phyloP scores from a whole-genome alignment of 2,329 filamentous ascomycete genomes.

The Beauveria brongniartii region DNA sequence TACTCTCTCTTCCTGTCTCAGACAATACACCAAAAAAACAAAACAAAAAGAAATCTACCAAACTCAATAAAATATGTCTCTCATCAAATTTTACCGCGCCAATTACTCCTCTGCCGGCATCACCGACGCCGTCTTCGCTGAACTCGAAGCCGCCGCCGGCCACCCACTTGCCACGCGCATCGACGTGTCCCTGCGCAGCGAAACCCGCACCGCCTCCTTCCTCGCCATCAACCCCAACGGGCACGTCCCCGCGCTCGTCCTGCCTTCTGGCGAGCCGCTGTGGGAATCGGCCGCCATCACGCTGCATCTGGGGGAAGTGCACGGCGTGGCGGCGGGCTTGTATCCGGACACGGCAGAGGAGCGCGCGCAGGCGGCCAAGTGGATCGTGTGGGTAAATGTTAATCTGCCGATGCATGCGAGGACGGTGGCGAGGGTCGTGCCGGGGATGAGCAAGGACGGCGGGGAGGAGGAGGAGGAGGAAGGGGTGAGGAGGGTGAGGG shows the following conservation, averaged over 20 bases:
- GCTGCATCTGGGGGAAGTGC: constrained; percentile 8
- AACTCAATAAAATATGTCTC: neutral
- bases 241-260: constrained; percentile 11
- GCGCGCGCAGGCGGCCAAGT: constrained; percentile 12
- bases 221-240: constrained; percentile 13
- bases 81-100: constrained; percentile 12
- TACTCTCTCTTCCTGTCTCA: neutral
- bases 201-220: neutral
- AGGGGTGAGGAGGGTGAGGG: neutral
- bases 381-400: constrained; percentile 9
- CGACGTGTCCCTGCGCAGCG: neutral
- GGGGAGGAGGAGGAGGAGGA: neutral
- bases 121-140: constrained; percentile 10
- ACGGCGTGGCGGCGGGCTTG: constrained; percentile 4
- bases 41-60: too few relatives aligned
- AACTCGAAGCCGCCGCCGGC: constrained; percentile 10
- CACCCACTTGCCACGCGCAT: constrained; percentile 3
- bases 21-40: too few relatives aligned
- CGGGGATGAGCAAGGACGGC: neutral
- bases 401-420: neutral
- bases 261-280: neutral
- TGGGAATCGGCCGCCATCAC: constrained; percentile 14
- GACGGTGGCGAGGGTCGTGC: neutral
- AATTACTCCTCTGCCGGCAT: constrained; percentile 8
- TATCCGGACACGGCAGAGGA: neutral